Conservation (phyloP, 164 flowering plant genomes). For the Dillenia suffruticosa region DNA sequence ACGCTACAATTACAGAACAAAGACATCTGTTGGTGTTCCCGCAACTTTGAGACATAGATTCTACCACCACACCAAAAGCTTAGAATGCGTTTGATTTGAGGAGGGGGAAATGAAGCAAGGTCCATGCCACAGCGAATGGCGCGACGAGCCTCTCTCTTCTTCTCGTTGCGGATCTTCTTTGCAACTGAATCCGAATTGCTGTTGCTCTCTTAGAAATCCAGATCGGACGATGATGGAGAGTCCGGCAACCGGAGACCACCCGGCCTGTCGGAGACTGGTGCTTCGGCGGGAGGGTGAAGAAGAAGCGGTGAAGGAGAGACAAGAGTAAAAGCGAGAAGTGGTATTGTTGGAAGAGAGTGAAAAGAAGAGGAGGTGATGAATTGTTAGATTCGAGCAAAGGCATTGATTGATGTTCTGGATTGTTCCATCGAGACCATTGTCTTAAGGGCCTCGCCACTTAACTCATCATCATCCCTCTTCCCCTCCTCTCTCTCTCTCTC, state of each 20-base stretch:
- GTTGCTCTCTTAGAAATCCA: constrained; percentile 6
- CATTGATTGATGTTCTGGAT: constrained; percentile 23
- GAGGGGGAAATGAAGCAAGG: constrained; percentile 58
- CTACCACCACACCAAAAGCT: background rate
- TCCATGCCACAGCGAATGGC: constrained; percentile 92
- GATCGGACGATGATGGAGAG: constrained; percentile 16
- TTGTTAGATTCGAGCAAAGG: constrained; percentile 8
- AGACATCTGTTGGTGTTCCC: background rate
- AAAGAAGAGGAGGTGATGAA: constrained; percentile 11
- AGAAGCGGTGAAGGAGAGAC: constrained; percentile 7
- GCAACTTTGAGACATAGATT: background rate
- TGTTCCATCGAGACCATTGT: constrained; percentile 24
- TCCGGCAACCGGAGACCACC: constrained; percentile 34
- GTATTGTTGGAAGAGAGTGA: constrained; percentile 3
- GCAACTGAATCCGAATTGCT: constrained; percentile 26
- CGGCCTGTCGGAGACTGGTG: constrained; percentile 27
- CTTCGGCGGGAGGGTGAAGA: constrained; percentile 18
- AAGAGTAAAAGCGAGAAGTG: constrained; percentile 1
- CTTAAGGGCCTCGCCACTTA: constrained; percentile 31
- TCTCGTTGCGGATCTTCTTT: constrained; percentile 70
- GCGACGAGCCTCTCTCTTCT: constrained; percentile 77
- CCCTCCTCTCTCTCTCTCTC: background rate
- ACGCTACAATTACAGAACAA: constrained; percentile 30
- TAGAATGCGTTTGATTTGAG: constrained; percentile 77
- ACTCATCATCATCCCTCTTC: constrained; percentile 21